Conservation (phyloP, 306 rosid species). For the Amphicarpaea edgeworthii region DNA sequence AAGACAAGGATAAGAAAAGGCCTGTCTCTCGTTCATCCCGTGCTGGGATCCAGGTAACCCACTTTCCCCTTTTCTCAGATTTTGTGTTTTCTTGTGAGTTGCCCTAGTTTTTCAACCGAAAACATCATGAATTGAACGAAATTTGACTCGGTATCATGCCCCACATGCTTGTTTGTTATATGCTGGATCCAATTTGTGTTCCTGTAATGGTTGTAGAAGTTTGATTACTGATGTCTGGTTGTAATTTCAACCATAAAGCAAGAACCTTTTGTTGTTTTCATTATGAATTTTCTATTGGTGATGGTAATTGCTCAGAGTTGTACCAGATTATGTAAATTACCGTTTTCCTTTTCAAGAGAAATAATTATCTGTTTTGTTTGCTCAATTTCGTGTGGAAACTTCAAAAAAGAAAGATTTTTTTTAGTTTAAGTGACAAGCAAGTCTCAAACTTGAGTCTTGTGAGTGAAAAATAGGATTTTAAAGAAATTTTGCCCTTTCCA, state of each 20-base stretch:
- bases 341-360: background rate
- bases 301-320: background rate
- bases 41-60: slow-evolving; percentile 85
- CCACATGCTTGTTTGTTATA: background rate
- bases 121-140: background rate
- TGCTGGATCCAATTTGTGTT: background rate
- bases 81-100: background rate
- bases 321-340: background rate
- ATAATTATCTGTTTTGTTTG: background rate
- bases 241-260: background rate
- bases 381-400: background rate
- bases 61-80: background rate
- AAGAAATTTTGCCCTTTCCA: background rate
- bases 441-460: background rate
- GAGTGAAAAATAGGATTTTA: background rate
- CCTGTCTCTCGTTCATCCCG: slow-evolving; percentile 89
- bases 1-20: slow-evolving; percentile 81
- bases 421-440: background rate
- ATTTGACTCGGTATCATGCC: background rate
- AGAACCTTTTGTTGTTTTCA: background rate
- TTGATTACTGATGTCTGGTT: background rate
- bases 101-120: background rate
- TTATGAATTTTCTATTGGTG: background rate
- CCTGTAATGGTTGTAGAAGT: background rate
- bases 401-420: background rate